Percentiles rank a stretch among this genome's conserved stretches.
Conservation (phyloP, 345 rosid species). For the Salix brachista region DNA sequence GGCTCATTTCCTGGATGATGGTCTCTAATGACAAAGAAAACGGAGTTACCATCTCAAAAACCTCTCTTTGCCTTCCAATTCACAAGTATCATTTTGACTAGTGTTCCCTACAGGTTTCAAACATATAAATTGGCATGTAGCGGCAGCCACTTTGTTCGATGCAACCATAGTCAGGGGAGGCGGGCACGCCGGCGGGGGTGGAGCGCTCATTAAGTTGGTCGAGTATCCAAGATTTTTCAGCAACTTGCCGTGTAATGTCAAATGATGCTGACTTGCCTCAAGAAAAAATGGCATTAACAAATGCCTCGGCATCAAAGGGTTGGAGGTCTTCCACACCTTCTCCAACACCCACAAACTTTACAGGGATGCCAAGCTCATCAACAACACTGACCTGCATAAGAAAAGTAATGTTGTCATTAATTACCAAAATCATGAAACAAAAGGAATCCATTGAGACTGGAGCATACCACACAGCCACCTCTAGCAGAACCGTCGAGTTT, state of each 20-base stretch:
- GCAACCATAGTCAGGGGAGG: background rate
- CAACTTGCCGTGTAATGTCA: slow-evolving; percentile 4
- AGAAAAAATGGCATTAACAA: slow-evolving; percentile 79
- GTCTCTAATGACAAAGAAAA: too few relatives aligned
- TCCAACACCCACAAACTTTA: slow-evolving; percentile 91
- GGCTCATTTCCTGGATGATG: too few relatives aligned
- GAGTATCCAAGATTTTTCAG: background rate
- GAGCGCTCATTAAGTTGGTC: too few relatives aligned
- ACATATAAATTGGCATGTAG: background rate
- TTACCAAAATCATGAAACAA: background rate
- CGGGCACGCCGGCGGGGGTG: too few relatives aligned
- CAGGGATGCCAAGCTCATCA: slow-evolving; percentile 91
- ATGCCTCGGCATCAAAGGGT: slow-evolving; percentile 85
- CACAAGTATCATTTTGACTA: too few relatives aligned
- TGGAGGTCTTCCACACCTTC: slow-evolving; percentile 92
- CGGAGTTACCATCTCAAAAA: too few relatives aligned
- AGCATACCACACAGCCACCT: slow-evolving; percentile 90
- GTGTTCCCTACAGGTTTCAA: too few relatives aligned
- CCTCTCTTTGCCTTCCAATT: too few relatives aligned
- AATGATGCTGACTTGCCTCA: slow-evolving; percentile 18
- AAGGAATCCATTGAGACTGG: background rate
- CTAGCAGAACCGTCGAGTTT: slow-evolving; percentile 95
- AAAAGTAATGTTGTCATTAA: slow-evolving; percentile 2
- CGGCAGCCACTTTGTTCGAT: background rate
- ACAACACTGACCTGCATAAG: slow-evolving; percentile 82